A percentile compares a stretch with the other conserved stretches of the same genome.
Conservation (phyloP, 2,329 filamentous ascomycete genomes). For the Botrytis aclada region DNA sequence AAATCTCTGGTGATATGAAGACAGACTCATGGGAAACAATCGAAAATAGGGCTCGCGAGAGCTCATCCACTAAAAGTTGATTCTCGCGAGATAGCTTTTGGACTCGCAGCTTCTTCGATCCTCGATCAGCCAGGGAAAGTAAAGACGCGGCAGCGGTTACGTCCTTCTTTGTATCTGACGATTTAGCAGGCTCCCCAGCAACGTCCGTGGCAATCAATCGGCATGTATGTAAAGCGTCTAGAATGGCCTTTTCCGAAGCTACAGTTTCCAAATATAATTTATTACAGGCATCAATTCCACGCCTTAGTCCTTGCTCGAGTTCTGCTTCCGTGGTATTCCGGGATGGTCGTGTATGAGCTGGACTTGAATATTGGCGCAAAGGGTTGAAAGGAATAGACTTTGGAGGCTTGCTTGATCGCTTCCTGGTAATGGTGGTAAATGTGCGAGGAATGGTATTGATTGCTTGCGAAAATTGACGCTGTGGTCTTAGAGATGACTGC, state of each 20-base stretch:
- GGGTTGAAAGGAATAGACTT: background rate
- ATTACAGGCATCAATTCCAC: slow-evolving; percentile 27
- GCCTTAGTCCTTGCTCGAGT: slow-evolving; percentile 27
- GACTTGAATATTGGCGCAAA: background rate
- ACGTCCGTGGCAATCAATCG: slow-evolving; percentile 30
- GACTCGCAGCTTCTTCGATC: slow-evolving; percentile 22
- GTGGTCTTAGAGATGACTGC: slow-evolving; percentile 18
- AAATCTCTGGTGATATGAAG: slow-evolving; percentile 71
- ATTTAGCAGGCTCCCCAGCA: slow-evolving; percentile 25
- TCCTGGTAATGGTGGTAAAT: slow-evolving; percentile 29
- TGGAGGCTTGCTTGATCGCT: slow-evolving; percentile 7
- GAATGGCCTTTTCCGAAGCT: slow-evolving; percentile 30
- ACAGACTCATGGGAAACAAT: slow-evolving; percentile 73
- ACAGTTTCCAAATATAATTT: slow-evolving; percentile 27
- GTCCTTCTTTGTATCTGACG: slow-evolving; percentile 25
- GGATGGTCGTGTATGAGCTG: background rate
- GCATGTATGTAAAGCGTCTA: slow-evolving; percentile 27
- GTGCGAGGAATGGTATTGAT: slow-evolving; percentile 21
- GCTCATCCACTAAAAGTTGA: slow-evolving; percentile 42
- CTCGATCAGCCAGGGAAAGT: slow-evolving; percentile 44
- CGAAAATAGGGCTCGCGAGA: slow-evolving; percentile 61
- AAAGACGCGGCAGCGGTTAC: slow-evolving; percentile 51
- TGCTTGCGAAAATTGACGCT: slow-evolving; percentile 23
- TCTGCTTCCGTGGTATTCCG: slow-evolving; percentile 24
- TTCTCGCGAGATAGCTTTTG: slow-evolving; percentile 24